A percentile compares a stretch with the other conserved stretches of the same genome.
Evolutionary conservation across 768 basidiomycete species (phyloP).

Genomic region (Clavaria fumosa): DNA sequence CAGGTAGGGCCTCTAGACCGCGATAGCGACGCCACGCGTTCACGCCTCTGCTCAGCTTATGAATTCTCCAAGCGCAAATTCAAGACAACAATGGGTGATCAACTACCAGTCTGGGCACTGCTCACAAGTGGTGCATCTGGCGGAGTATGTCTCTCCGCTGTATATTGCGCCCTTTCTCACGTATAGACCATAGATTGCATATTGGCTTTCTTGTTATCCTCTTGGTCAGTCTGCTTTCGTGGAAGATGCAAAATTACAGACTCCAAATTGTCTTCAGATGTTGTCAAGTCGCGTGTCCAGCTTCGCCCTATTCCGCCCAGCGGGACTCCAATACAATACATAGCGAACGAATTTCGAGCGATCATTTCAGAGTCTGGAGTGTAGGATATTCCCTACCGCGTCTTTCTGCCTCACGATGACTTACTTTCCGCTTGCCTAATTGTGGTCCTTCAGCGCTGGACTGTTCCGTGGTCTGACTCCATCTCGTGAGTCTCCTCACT

Average conservation of each 20-base stretch:
- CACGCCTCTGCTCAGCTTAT: constrained; percentile 40
- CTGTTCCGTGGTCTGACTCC: constrained; percentile 65
- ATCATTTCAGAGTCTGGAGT: constrained; percentile 59
- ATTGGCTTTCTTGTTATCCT: constrained; percentile 92
- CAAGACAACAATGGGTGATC: constrained; percentile 38
- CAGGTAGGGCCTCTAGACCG: constrained; percentile 24
- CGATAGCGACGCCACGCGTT: background rate
- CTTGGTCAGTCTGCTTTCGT: constrained; percentile 33
- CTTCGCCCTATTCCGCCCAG: constrained; percentile 58
- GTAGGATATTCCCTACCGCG: constrained; percentile 27
- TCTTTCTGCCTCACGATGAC: background rate
- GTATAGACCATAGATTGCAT: constrained; percentile 39
- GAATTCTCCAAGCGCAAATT: constrained; percentile 82
- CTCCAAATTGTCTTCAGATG: constrained; percentile 56
- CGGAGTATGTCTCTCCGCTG: constrained; percentile 37
- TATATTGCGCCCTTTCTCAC: constrained; percentile 5
- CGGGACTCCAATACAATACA: constrained; percentile 64
- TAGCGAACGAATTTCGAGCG: constrained; percentile 47
- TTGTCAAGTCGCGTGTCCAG: constrained; percentile 85
- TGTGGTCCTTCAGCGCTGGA: constrained; percentile 29
- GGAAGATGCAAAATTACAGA: too few species aligned
- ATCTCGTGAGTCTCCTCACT: constrained; percentile 36
- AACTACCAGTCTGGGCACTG: constrained; percentile 74
- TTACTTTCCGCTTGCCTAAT: background rate
- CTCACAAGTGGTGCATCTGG: constrained; percentile 73